phyloP scores from a whole-genome alignment of 768 basidiomycete genomes.

The Hericium coralloides region DNA sequence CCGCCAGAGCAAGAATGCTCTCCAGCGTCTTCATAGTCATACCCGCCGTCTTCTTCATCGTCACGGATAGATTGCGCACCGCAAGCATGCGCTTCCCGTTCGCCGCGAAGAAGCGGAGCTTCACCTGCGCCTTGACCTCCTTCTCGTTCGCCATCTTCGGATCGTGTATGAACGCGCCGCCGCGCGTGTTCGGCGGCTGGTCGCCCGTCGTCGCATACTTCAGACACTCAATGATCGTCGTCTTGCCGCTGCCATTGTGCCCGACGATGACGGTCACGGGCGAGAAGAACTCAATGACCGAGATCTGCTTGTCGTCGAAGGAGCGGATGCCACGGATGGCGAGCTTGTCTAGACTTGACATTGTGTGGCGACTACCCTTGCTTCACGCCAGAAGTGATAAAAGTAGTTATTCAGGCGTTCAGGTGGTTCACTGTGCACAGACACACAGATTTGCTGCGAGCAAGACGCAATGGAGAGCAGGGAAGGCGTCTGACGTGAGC shows the following conservation, averaged over 20 bases:
- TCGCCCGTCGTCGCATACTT: constrained; percentile 99
- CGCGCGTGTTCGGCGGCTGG: constrained; percentile 93
- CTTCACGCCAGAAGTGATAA: not conserved
- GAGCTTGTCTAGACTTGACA: constrained; percentile 87
- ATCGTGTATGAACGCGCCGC: constrained; percentile 98
- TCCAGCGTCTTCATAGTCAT: constrained; percentile 98
- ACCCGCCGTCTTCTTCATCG: constrained; percentile 79
- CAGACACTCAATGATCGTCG: constrained; percentile 97
- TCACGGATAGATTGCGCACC: constrained; percentile 84
- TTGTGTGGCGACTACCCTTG: constrained; percentile 18
- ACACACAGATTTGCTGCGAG: too few species aligned
- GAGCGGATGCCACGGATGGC: constrained; percentile 92
- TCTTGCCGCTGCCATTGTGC: constrained; percentile 97
- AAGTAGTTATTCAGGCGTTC: too few species aligned
- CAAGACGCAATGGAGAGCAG: too few species aligned
- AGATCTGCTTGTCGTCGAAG: constrained; percentile 91
- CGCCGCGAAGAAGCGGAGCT: constrained; percentile 84
- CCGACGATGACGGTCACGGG: constrained; percentile 99
- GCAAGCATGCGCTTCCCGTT: constrained; percentile 88
- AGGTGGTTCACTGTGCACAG: too few species aligned
- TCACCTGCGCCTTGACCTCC: constrained; percentile 98
- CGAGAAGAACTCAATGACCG: constrained; percentile 93
- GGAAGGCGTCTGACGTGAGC: too few species aligned
- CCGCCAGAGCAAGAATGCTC: constrained; percentile 71
- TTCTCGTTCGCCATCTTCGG: constrained; percentile 99